These are phyloP conservation scores for Capsicum baccatum DNA, from an alignment of 257 asterid genomes.

Conservation along the genomic window DNA sequence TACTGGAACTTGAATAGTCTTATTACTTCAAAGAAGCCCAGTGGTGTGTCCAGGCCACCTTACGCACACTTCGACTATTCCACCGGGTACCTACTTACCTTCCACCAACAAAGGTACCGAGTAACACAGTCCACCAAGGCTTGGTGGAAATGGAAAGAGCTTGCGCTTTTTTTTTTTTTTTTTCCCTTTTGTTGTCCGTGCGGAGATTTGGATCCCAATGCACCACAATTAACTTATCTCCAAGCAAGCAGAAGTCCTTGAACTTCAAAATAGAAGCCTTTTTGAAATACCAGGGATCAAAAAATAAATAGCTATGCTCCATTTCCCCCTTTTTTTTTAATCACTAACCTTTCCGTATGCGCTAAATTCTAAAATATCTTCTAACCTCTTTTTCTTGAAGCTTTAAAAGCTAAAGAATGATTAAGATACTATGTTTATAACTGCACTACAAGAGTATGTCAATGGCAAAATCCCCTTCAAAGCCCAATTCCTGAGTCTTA, in stretches of 20 bases:
- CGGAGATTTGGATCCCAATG: conserved; percentile 6
- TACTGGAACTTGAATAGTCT: no score
- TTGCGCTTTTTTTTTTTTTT: not conserved
- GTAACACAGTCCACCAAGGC: not conserved
- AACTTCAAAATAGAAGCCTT: no score
- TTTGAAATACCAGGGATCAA: no score
- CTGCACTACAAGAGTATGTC: conserved; percentile 2
- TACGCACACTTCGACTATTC: not conserved
- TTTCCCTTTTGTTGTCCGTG: not conserved
- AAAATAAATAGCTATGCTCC: no score
- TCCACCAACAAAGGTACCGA: not conserved
- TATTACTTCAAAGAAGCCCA: no score
- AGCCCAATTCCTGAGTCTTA: not conserved
- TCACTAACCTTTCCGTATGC: not conserved
- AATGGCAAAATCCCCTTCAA: not conserved
- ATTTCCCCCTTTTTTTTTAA: not conserved
- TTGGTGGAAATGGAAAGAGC: not conserved
- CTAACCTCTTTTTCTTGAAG: not conserved
- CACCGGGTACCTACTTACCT: not conserved
- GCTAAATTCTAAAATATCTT: not conserved
- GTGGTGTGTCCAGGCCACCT: no score
- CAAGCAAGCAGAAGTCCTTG: no score
- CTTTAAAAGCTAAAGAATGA: not conserved
- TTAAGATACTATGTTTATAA: not conserved
- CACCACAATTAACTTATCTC: no score